Evolutionary conservation across 768 basidiomycete species (phyloP).

Genomic region (Macrolepiota fuliginosa): DNA sequence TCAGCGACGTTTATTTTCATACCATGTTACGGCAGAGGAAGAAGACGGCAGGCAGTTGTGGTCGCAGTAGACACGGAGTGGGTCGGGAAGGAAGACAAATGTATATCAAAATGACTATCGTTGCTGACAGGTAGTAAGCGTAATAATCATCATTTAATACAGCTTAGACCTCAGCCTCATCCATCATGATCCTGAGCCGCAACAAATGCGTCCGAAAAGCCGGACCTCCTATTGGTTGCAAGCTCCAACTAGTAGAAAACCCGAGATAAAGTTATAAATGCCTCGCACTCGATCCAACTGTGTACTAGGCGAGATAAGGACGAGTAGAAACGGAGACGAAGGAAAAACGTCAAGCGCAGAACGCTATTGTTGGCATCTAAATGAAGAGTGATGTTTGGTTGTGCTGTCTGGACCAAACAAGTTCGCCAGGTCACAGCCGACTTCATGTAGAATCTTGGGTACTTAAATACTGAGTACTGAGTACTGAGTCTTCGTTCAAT

Average conservation of each 20-base stretch:
- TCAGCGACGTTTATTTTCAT: background rate
- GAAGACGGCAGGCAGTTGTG: slow-evolving; percentile 34
- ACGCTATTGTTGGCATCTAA: slow-evolving; percentile 38
- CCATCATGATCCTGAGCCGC: slow-evolving; percentile 29
- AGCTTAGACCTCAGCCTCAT: slow-evolving; percentile 9
- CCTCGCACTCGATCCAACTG: slow-evolving; percentile 21
- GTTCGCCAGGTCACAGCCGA: background rate
- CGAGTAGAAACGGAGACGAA: slow-evolving; percentile 17
- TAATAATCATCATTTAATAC: background rate
- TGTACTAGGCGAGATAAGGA: slow-evolving; percentile 9
- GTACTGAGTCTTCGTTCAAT: too few relatives aligned
- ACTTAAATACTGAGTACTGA: too few relatives aligned
- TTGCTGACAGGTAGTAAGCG: background rate
- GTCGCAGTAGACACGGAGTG: slow-evolving; percentile 38
- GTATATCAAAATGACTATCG: slow-evolving; percentile 14
- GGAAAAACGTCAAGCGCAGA: slow-evolving; percentile 7
- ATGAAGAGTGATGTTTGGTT: slow-evolving; percentile 16
- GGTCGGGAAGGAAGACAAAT: slow-evolving; percentile 19
- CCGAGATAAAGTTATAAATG: slow-evolving; percentile 15
- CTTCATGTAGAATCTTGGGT: too few relatives aligned
- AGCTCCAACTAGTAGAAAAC: slow-evolving; percentile 16
- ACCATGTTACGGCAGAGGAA: slow-evolving; percentile 31
- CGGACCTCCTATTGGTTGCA: slow-evolving; percentile 33
- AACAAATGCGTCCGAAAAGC: slow-evolving; percentile 33
- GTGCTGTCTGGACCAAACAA: background rate